Evolutionary conservation across 2,329 filamentous ascomycete species (phyloP).

Genomic region (Colletotrichum sp.): DNA sequence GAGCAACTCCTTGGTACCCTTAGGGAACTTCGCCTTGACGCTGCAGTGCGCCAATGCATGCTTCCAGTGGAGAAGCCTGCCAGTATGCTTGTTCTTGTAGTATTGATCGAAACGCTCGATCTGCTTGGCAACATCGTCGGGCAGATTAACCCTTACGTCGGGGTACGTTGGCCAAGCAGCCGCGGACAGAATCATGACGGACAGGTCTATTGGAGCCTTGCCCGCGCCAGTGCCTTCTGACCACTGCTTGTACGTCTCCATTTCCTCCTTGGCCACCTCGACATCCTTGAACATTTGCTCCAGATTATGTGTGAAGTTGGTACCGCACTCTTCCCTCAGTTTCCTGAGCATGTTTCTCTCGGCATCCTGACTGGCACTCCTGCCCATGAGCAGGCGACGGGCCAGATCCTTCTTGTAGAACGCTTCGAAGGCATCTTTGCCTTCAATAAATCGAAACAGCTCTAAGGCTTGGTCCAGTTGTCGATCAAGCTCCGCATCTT

Average conservation of each 20-base stretch:
- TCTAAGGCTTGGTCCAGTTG: conserved; percentile 94
- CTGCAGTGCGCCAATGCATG: conserved; percentile 92
- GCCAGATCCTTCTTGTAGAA: conserved; percentile 99
- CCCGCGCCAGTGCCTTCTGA: conserved; percentile 24
- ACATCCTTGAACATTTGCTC: conserved; percentile 99
- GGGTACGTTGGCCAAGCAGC: conserved; percentile 93
- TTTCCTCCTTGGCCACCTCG: conserved; percentile 90
- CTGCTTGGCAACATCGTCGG: conserved; percentile 75
- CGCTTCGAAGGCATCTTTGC: conserved; percentile 96
- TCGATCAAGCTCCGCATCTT: conserved; percentile 89
- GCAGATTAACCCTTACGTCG: conserved; percentile 75
- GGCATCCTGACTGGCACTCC: conserved; percentile 92
- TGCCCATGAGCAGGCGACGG: conserved; percentile 84
- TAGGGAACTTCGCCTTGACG: conserved; percentile 80
- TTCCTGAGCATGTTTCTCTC: conserved; percentile 95
- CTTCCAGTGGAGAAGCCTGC: conserved; percentile 88
- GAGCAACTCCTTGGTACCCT: conserved; percentile 83
- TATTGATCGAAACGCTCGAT: conserved; percentile 83
- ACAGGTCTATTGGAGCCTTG: conserved; percentile 70
- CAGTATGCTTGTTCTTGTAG: conserved; percentile 90
- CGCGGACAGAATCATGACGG: conserved; percentile 88
- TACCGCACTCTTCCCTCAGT: conserved; percentile 90
- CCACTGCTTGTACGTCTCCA: conserved; percentile 82
- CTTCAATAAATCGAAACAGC: conserved; percentile 94
- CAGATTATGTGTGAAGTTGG: conserved; percentile 93